Base-by-base conservation (phyloP, 345 rosid genomes). In the Mercurialis annua region DNA sequence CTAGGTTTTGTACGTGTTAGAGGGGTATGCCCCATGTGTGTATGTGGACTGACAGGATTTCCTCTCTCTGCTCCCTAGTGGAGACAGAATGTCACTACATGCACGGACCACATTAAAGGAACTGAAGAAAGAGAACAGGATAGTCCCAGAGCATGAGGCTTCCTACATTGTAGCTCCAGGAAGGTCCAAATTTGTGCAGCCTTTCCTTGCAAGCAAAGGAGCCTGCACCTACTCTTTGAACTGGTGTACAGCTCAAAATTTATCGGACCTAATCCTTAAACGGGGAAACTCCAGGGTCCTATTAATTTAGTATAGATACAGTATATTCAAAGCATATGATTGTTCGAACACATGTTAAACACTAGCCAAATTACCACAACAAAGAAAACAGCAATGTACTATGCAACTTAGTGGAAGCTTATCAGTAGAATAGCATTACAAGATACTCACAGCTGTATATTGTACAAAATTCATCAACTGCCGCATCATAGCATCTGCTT, bases 401-500 rank as follows among this genome's bases (percentile, higher is more conserved):
- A 16, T 54, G 57, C 29, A 63, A 46, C 42, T 44, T 55, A 31
- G 49, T 6, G 36, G 11, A 20, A 55, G 29, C 23, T n/a, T 48
- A 23, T 40, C 18, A 12, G 38, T 64, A 38, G 34, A 64, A 47
- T 31, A 54, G 29, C 30, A 38, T 27, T 14, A 36, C 10, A 20
- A 54, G 58, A 71, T 73, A 86, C 97, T 71, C 75, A 94, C 97
- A 71, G 97, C 96, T 47, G 99, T 94, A 73, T 82, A 86, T 63
- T 87, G 95, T 71, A 91, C 99, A 68, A 81, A 76, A 65, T 75
- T 77, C 96, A 91, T 84, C 51, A 94, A 71, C 50, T 94, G 90
- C 60, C 81, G 81, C 89, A 91, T 85, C 49, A 78, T 78, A n/a
- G 66, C 62, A 68, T 83, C 87, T 36, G 96, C 92, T 81, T 91